Evolutionary conservation across 1,139 yeast species (phyloP).

Genomic region (Candida labiduridarum): DNA sequence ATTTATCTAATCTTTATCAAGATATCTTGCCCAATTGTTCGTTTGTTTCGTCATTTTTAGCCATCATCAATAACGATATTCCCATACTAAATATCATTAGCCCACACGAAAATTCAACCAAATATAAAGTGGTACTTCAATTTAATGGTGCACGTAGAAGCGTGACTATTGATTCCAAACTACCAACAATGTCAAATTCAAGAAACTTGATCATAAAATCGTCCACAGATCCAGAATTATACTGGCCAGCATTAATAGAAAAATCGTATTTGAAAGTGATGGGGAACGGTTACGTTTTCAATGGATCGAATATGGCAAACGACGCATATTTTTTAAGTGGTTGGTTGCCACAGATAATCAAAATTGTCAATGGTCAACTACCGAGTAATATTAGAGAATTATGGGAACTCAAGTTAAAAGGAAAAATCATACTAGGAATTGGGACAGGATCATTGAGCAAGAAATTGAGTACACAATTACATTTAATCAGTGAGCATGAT

Average conservation of each 20-base stretch:
- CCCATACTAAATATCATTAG: conserved; percentile 20
- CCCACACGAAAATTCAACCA: conserved; percentile 30
- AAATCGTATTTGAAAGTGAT: conserved; percentile 69
- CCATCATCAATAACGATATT: conserved; percentile 31
- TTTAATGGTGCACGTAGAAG: conserved; percentile 65
- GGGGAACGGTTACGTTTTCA: conserved; percentile 62
- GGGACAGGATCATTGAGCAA: conserved; percentile 63
- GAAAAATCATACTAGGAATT: conserved; percentile 54
- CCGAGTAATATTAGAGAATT: conserved; percentile 27
- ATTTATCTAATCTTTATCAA: conserved; percentile 42
- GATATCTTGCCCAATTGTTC: conserved; percentile 74
- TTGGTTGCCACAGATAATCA: conserved; percentile 71
- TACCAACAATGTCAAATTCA: conserved; percentile 30
- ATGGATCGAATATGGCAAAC: conserved; percentile 80
- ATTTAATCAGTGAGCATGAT: conserved; percentile 67
- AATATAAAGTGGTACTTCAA: conserved; percentile 36
- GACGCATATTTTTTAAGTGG: conserved; percentile 70
- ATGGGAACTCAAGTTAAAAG: conserved; percentile 36
- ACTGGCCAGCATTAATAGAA: conserved; percentile 78
- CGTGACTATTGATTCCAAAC: conserved; percentile 51
- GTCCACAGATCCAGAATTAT: conserved; percentile 34
- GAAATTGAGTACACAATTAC: conserved; percentile 36
- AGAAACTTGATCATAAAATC: conserved; percentile 43
- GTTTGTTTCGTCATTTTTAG: conserved; percentile 65
- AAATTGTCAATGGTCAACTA: conserved; percentile 32